phyloP scores from a whole-genome alignment of 2,329 filamentous ascomycete genomes.

The Apiospora sp. region DNA sequence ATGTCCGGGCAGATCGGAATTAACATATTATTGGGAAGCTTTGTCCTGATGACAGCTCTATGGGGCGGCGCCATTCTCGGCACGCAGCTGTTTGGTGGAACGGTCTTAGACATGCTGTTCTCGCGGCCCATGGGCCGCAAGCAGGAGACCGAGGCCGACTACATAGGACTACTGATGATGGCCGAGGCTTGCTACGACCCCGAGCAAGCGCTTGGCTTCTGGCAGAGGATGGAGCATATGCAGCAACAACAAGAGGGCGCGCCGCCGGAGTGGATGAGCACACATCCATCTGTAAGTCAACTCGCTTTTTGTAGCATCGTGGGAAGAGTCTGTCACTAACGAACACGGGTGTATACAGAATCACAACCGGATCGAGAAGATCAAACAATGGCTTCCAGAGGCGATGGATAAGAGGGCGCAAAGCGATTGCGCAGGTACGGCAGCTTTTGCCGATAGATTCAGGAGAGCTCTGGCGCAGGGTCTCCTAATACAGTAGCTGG shows the following conservation, averaged over 20 bases:
- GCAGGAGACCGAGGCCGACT: conserved; percentile 82
- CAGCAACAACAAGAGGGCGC: conserved; percentile 56
- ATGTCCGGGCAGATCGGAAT: conserved; percentile 61
- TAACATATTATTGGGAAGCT: conserved; percentile 58
- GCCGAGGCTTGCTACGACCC: conserved; percentile 81
- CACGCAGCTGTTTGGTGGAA: conserved; percentile 50
- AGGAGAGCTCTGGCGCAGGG: conserved; percentile 54
- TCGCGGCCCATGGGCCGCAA: conserved; percentile 71
- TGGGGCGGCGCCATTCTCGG: conserved; percentile 53
- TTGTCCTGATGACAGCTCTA: conserved; percentile 57
- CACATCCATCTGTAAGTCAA: conserved; percentile 72
- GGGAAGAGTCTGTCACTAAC: not conserved
- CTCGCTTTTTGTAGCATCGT: not conserved
- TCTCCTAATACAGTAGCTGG: conserved; percentile 31
- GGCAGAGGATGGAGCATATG: conserved; percentile 74
- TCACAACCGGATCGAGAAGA: conserved; percentile 69
- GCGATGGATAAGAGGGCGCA: conserved; percentile 61
- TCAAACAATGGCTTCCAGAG: conserved; percentile 67
- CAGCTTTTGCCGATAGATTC: conserved; percentile 62
- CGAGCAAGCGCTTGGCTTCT: conserved; percentile 70
- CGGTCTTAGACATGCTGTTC: conserved; percentile 70
- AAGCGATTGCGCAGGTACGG: conserved; percentile 62
- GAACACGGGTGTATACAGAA: conserved; percentile 50
- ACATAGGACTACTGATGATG: conserved; percentile 85
- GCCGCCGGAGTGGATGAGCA: conserved; percentile 76